Evolutionary conservation across 805 yeast genomes (phyloP).

Genomic region (Kodamaea lidongshanica): DNA sequence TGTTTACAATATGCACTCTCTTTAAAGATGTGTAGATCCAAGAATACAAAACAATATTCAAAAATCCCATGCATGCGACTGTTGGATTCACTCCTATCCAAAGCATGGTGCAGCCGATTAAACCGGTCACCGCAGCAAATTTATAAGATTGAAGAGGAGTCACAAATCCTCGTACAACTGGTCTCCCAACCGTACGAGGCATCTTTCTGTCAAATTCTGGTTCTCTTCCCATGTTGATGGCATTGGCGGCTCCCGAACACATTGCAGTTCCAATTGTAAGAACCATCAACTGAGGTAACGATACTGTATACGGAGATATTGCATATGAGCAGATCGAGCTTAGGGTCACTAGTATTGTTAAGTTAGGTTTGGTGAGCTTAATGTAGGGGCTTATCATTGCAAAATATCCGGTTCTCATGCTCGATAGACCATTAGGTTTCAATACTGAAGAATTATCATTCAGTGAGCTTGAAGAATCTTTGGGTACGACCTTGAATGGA

Average conservation of each 20-base stretch:
- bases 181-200: constrained; percentile 84
- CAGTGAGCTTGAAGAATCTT: constrained; percentile 12
- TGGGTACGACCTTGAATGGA: constrained; percentile 55
- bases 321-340: constrained; percentile 94
- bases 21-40: constrained; percentile 91
- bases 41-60: constrained; percentile 76
- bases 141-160: constrained; percentile 69
- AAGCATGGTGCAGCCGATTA: constrained; percentile 61
- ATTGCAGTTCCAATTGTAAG: constrained; percentile 81
- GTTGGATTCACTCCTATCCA: constrained; percentile 79
- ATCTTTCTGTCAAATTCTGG: constrained; percentile 81
- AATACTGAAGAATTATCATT: neutral
- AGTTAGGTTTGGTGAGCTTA: constrained; percentile 83
- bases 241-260: constrained; percentile 91
- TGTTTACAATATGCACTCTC: constrained; percentile 75
- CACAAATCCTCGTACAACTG: constrained; percentile 79
- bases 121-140: constrained; percentile 74
- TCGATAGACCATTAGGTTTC: constrained; percentile 1
- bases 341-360: constrained; percentile 80
- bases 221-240: constrained; percentile 95
- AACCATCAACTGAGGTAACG: constrained; percentile 61
- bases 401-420: constrained; percentile 21
- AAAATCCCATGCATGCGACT: constrained; percentile 74
- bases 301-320: constrained; percentile 75
- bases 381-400: constrained; percentile 55